Evolutionary conservation across 345 rosid species (phyloP).

Genomic region (Theobroma cacao): DNA sequence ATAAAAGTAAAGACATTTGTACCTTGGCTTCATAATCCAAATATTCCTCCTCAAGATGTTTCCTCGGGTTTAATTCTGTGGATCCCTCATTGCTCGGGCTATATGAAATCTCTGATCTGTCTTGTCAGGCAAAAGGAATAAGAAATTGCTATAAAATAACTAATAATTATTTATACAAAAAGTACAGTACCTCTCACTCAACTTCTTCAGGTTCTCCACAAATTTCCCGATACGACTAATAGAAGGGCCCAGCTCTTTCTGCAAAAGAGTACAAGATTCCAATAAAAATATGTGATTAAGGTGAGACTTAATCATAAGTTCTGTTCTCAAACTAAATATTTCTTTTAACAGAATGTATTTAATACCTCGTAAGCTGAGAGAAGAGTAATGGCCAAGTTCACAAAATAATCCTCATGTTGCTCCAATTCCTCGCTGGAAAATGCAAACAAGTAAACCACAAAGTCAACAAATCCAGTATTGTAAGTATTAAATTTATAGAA

Average conservation of each 20-base stretch:
- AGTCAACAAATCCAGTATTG: background rate
- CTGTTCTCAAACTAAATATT: background rate
- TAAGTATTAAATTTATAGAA: background rate
- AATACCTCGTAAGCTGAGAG: slow-evolving; percentile 78
- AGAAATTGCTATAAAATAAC: slow-evolving; percentile 20
- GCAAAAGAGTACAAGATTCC: slow-evolving; percentile 21
- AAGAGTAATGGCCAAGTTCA: slow-evolving; percentile 58
- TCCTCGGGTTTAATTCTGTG: slow-evolving; percentile 63
- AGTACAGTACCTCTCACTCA: slow-evolving; percentile 56
- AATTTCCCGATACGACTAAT: slow-evolving; percentile 64
- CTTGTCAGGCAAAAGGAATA: slow-evolving; percentile 16
- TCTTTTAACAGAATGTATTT: background rate
- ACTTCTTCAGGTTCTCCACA: slow-evolving; percentile 82
- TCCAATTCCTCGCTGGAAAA: slow-evolving; percentile 74
- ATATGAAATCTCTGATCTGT: slow-evolving; percentile 58
- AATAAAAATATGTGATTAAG: background rate
- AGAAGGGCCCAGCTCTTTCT: slow-evolving; percentile 83
- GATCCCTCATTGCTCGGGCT: slow-evolving; percentile 43
- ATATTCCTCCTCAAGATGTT: slow-evolving; percentile 88
- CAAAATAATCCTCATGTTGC: slow-evolving; percentile 76
- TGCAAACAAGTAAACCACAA: slow-evolving; percentile 18
- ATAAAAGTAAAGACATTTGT: slow-evolving; percentile 8
- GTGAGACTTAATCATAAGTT: background rate
- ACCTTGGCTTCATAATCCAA: slow-evolving; percentile 89
- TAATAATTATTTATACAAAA: slow-evolving; percentile 7